These are phyloP conservation scores for Carex pumila DNA, from an alignment of 176 grass and related monocot genomes.

Conservation along the genomic window DNA sequence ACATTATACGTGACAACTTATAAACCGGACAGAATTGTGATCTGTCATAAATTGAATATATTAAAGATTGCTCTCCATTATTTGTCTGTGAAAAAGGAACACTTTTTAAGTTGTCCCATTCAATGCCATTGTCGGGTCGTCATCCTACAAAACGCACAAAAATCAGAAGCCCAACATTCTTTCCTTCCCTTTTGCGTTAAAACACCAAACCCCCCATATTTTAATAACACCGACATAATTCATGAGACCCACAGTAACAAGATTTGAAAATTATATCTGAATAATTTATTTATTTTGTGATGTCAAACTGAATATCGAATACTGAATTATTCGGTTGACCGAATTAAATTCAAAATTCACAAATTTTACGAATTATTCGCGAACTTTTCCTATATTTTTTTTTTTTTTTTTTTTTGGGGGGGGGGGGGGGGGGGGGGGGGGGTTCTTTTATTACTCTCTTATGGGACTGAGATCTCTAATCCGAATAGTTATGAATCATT, in stretches of 20 bases:
- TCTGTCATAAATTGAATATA: not conserved
- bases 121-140: not conserved
- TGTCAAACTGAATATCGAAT: too few relatives aligned
- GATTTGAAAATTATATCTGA: too few relatives aligned
- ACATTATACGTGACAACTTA: not conserved
- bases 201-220: not conserved
- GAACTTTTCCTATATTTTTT: too few relatives aligned
- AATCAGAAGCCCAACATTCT: not conserved
- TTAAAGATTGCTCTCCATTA: not conserved
- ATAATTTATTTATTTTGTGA: too few relatives aligned
- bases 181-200: not conserved
- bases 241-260: not conserved
- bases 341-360: too few relatives aligned
- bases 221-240: constrained; percentile 8
- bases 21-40: not conserved
- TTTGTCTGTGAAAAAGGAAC: not conserved
- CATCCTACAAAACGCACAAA: not conserved
- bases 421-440: too few relatives aligned
- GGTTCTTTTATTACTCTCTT: too few relatives aligned
- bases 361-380: too few relatives aligned
- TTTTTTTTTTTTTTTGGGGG: too few relatives aligned
- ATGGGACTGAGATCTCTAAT: too few relatives aligned
- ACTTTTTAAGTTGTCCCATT: not conserved
- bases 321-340: too few relatives aligned
- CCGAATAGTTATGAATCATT: too few relatives aligned